Conservation (phyloP, 805 yeast species). For the Monosporozyma yasuniensis region DNA sequence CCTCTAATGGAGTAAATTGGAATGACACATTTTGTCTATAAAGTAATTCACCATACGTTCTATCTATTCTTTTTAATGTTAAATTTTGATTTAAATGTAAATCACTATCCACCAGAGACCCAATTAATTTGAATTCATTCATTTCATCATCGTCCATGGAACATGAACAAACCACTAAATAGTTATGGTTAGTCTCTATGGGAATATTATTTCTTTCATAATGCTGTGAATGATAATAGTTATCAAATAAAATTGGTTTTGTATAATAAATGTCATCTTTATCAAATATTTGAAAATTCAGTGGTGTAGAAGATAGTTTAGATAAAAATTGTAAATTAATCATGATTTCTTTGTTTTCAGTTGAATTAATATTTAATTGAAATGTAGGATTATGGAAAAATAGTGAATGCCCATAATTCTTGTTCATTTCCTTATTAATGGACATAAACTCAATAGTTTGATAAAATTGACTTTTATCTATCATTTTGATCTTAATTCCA, state of each 20-base stretch:
- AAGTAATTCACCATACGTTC: constrained; percentile 19
- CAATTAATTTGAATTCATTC: constrained; percentile 8
- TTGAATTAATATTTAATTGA: constrained; percentile 8
- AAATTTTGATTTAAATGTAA: background rate
- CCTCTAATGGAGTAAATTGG: background rate
- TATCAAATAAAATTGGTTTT: constrained; percentile 17
- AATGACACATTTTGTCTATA: constrained; percentile 8
- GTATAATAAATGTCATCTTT: constrained; percentile 13
- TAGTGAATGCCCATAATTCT: background rate
- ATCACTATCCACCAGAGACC: background rate
- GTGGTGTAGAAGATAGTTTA: constrained; percentile 3
- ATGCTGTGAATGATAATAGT: constrained; percentile 8
- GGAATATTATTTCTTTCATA: constrained; percentile 9
- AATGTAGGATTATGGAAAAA: constrained; percentile 22
- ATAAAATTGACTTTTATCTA: background rate
- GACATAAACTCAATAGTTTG: constrained; percentile 3
- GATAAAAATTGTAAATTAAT: constrained; percentile 15
- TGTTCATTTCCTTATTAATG: background rate
- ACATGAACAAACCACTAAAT: constrained; percentile 19
- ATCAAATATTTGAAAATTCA: constrained; percentile 20
- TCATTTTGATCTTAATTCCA: constrained; percentile 1
- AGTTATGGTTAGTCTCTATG: constrained; percentile 14
- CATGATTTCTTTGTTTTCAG: constrained; percentile 5
- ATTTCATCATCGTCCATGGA: background rate
- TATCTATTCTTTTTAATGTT: constrained; percentile 5